phyloP scores from a whole-genome alignment of 306 rosid genomes.

The Sesbania bispinosa region DNA sequence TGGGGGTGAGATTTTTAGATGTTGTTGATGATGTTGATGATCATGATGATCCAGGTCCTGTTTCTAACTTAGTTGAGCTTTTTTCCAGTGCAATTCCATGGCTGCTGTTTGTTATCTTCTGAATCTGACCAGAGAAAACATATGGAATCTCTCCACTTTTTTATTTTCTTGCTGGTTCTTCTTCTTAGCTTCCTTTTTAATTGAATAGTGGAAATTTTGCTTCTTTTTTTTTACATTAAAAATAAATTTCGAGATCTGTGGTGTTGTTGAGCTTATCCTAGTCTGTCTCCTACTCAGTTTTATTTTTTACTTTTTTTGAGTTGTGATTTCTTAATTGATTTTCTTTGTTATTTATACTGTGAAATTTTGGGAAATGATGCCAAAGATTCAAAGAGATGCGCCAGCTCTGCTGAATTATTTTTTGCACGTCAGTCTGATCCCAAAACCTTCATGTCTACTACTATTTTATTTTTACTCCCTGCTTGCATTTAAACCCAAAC shows the following conservation, averaged over 20 bases:
- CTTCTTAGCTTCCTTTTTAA: background rate
- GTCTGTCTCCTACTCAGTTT: slow-evolving; percentile 31
- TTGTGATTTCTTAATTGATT: background rate
- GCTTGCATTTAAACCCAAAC: slow-evolving; percentile 12
- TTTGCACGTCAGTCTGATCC: slow-evolving; percentile 58
- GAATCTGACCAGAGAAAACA: slow-evolving; percentile 15
- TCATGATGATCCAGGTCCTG: background rate
- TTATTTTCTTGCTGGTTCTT: background rate
- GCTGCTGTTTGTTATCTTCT: slow-evolving; percentile 10
- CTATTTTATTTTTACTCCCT: background rate
- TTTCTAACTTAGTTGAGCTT: slow-evolving; percentile 19
- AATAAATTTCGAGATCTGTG: slow-evolving; percentile 11
- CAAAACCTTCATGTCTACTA: slow-evolving; percentile 23
- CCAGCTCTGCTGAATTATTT: slow-evolving; percentile 53
- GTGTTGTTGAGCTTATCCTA: slow-evolving; percentile 45
- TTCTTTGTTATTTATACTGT: slow-evolving; percentile 29
- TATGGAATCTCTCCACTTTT: slow-evolving; percentile 31
- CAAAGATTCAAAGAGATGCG: slow-evolving; percentile 57
- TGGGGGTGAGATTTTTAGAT: slow-evolving; percentile 20
- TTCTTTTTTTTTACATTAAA: background rate
- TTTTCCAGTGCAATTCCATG: background rate
- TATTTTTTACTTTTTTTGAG: background rate
- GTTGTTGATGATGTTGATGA: background rate
- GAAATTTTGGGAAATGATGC: slow-evolving; percentile 72
- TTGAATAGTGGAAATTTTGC: background rate